Evolutionary conservation across 2,329 filamentous ascomycete genomes (phyloP), one percentile per base, ranked within the genome.

Genomic region (Xylaria sp.): DNA sequence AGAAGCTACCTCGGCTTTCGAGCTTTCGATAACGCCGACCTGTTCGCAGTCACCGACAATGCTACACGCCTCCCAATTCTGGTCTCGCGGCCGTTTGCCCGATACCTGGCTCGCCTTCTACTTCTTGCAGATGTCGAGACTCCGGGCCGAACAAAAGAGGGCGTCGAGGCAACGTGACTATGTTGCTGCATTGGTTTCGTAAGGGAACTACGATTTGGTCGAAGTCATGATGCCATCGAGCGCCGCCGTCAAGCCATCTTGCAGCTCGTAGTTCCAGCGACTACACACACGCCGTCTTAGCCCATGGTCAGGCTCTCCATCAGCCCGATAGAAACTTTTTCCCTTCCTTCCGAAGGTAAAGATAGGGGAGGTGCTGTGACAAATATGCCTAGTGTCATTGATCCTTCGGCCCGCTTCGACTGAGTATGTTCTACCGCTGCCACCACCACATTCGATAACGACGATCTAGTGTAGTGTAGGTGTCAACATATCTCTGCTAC

Each of bases 401-500:
- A 65, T 68, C 68, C 65, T 70, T 68, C 68, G 37, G 52, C 50
- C 68, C 39, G 28, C 52, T 37, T 25, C 64, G 23, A 48, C 28
- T 18, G 15, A 37, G 18, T 37, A 10, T 46, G 13, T 66, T 50
- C 39, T 18, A 25, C 23, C 23, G 37, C 41, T 37, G 46, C 52
- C 23, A 52, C 56, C 39, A 37, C 23, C n/a, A 51, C 44, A 23
- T 23, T 37, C 5, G 57, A 62, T n/a, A 44, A 32, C 46, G 25
- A 58, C 32, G 13, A 41, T 37, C n/a, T 1, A 37, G 15, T n/a
- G 7, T n/a, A n/a, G 41, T 6, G 12, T 46, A 18, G 65, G 32
- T 34, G n/a, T 39, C 32, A 61, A 15, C 37, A 46, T 57, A 54
- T 41, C 51, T 34, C 18, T n/a, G n/a, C 10, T 15, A 18, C 23